A percentile compares a stretch with the other conserved stretches of the same genome.
phyloP scores from a whole-genome alignment of 192 early-diverging fungal genomes.

The Haplosporangium gracile region DNA sequence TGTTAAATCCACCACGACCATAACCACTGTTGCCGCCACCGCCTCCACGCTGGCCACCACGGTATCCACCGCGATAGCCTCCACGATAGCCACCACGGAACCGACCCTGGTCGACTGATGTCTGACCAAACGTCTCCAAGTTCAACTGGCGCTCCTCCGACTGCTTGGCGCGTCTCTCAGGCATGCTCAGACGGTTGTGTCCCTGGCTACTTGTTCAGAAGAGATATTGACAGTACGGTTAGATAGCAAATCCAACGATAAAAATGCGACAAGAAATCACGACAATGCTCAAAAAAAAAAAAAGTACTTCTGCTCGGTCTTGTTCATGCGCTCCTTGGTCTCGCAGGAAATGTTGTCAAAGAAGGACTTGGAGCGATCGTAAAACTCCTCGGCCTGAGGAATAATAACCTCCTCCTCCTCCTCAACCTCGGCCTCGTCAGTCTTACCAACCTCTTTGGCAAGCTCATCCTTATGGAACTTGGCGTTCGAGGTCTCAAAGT shows the following conservation, averaged over 20 bases:
- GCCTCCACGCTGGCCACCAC: conserved; percentile 61
- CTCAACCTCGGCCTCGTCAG: conserved; percentile 51
- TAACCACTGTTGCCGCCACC: conserved; percentile 59
- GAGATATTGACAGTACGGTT: conserved; percentile 15
- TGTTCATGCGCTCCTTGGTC: conserved; percentile 85
- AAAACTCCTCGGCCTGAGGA: conserved; percentile 70
- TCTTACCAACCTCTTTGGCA: conserved; percentile 77
- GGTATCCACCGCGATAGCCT: conserved; percentile 60
- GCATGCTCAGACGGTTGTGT: conserved; percentile 61
- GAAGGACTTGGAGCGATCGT: conserved; percentile 87
- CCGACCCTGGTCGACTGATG: conserved; percentile 75
- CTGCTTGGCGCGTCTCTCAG: conserved; percentile 81
- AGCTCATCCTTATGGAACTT: conserved; percentile 94
- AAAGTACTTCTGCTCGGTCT: conserved; percentile 64
- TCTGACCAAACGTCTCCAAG: conserved; percentile 97
- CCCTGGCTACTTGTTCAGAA: conserved; percentile 32
- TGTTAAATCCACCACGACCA: conserved; percentile 59
- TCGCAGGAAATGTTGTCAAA: conserved; percentile 99
- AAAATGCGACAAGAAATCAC: not conserved
- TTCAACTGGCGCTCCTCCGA: conserved; percentile 93
- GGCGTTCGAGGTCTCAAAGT: conserved; percentile 95
- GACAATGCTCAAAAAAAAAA: not conserved
- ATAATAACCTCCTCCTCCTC: conserved; percentile 69
- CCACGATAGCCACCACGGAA: conserved; percentile 72
- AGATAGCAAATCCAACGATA: not conserved